phyloP scores from a whole-genome alignment of 2,329 filamentous ascomycete genomes.

The Dactylellina haptotyla region DNA sequence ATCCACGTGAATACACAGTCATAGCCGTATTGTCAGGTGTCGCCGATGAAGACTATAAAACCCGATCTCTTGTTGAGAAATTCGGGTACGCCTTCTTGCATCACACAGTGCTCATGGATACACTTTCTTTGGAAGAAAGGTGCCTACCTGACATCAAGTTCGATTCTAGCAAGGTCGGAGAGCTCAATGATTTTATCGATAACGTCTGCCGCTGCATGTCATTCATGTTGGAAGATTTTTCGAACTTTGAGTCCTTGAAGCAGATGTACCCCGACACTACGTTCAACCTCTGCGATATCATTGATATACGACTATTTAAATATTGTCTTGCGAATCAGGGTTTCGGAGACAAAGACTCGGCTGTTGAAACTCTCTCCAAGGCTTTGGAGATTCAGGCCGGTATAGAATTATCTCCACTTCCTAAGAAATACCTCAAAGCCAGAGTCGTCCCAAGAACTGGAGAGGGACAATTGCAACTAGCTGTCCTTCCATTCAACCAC shows the following conservation, averaged over 20 bases:
- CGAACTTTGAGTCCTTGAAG: background rate
- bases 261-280: background rate
- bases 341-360: background rate
- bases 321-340: constrained; percentile 29
- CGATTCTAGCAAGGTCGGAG: background rate
- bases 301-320: constrained; percentile 36
- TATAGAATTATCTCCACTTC: background rate
- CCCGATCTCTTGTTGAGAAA: background rate
- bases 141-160: constrained; percentile 19
- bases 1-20: constrained; percentile 22
- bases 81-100: constrained; percentile 16
- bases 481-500: constrained; percentile 28
- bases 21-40: constrained; percentile 5
- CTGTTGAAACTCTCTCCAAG: background rate
- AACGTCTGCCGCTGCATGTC: constrained; percentile 19
- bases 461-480: background rate
- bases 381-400: constrained; percentile 21
- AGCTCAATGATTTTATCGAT: constrained; percentile 10
- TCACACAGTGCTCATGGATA: constrained; percentile 6
- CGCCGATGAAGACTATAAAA: background rate
- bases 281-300: constrained; percentile 23
- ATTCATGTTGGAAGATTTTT: background rate
- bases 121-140: constrained; percentile 14
- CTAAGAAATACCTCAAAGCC: background rate
- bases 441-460: background rate